phyloP scores from a whole-genome alignment of 176 grass and related monocot species.

The Carex pumila region DNA sequence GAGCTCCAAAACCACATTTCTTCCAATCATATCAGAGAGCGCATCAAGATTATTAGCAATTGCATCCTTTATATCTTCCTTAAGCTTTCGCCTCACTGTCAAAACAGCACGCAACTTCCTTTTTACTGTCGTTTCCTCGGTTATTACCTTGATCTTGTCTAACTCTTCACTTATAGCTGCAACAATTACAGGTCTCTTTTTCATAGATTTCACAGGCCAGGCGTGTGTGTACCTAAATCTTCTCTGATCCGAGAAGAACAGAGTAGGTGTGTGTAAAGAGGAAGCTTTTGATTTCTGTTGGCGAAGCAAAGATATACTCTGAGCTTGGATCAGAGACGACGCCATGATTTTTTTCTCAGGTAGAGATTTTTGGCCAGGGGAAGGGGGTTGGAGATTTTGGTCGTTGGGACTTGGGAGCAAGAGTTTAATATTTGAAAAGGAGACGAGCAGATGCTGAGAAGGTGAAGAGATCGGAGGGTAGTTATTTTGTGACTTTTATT shows the following conservation, averaged over 20 bases:
- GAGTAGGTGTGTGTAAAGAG: background rate
- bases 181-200: constrained; percentile 19
- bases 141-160: background rate
- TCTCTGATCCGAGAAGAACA: constrained; percentile 12
- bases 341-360: constrained; percentile 2
- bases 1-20: constrained; percentile 77
- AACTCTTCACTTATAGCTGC: constrained; percentile 81
- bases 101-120: constrained; percentile 62
- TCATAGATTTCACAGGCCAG: background rate
- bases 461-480: background rate
- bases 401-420: background rate
- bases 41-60: constrained; percentile 75
- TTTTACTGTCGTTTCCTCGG: constrained; percentile 21
- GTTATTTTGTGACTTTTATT: background rate
- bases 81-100: constrained; percentile 85
- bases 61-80: constrained; percentile 90
- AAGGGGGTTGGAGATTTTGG: background rate
- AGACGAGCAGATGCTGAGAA: background rate
- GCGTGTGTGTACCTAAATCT: constrained; percentile 2
- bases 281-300: background rate
- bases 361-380: background rate
- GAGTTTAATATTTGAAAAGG: background rate
- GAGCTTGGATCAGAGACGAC: constrained; percentile 18
- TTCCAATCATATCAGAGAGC: constrained; percentile 77
- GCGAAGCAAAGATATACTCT: background rate